Evolutionary conservation across 2,329 filamentous ascomycete species (phyloP), one percentile per base, ranked within the genome.

Genomic region (Penicillium concentricum): DNA sequence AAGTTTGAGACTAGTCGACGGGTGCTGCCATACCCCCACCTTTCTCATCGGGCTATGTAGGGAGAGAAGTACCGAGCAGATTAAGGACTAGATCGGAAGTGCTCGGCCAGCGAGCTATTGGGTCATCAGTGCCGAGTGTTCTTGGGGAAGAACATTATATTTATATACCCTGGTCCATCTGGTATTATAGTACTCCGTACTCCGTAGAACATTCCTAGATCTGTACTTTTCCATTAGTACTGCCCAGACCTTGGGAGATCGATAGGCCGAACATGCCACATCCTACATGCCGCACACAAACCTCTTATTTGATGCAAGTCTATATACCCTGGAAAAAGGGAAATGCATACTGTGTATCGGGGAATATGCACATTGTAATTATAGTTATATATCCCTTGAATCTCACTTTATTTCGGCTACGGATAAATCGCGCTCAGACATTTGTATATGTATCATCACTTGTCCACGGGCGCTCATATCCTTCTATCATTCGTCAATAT

Each of bases 401-500:
- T 28, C 1, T 28, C 6, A 28, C 28, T 28, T 28, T 28, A 8
- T 3, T 10, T 9, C 28, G 2, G 9, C 8, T 10, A 8, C 9
- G 28, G 28, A 28, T 20, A 45, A 32, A 45, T 22, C 32, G 18
- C 32, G 45, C 45, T 48, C 35, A 35, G 46, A 26, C 22, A 34
- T 10, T 18, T 6, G 6, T 15, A 32, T 46, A 15, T 30, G 28
- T 26, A 41, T 43, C 48, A 51, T 20, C 24, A 18, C 34, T 38
- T 34, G 9, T 24, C 53, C 63, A 69, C 67, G 67, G 63, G 67
- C 49, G 47, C 59, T 9, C 26, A 58, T 6, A 57, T 51, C 39
- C 56, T 37, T 12, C 56, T 63, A 58, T 62, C 61, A 69, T 69
- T 69, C 67, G 67, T 60, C 66, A 52, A 59, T 57, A 50, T 52